Conservation (phyloP, 208 protist genomes). For the Acanthamoeba castellanii region DNA sequence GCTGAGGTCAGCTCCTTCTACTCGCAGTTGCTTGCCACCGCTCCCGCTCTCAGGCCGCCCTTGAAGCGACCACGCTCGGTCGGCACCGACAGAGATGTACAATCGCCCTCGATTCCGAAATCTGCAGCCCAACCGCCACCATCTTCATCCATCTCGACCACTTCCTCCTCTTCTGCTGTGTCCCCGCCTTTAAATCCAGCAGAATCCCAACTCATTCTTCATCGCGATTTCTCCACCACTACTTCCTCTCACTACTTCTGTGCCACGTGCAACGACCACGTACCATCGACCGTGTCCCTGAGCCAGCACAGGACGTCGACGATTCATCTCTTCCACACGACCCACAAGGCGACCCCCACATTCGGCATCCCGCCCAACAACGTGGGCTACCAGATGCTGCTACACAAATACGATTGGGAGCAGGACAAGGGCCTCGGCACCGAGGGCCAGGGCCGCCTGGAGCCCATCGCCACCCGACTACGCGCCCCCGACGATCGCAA, state of each 20-base stretch:
- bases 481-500: background rate
- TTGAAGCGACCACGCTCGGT: background rate
- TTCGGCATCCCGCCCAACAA: conserved; percentile 11
- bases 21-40: background rate
- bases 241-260: background rate
- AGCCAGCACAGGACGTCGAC: background rate
- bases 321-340: background rate
- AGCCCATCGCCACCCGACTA: background rate
- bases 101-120: background rate
- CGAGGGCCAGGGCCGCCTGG: background rate
- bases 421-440: conserved; percentile 9
- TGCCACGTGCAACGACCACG: background rate
- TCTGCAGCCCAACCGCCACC: background rate
- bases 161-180: background rate
- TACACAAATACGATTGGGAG: conserved; percentile 20
- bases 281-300: background rate
- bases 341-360: background rate
- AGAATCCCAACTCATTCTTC: no score
- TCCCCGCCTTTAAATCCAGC: background rate
- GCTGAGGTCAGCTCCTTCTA: conserved; percentile 3
- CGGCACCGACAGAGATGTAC: background rate
- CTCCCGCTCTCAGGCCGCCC: background rate
- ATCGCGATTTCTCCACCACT: background rate
- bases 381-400: conserved; percentile 26
- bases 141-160: background rate